Base-by-base conservation (phyloP, 2,329 filamentous ascomycete species). In the Monosporascus sp. region DNA sequence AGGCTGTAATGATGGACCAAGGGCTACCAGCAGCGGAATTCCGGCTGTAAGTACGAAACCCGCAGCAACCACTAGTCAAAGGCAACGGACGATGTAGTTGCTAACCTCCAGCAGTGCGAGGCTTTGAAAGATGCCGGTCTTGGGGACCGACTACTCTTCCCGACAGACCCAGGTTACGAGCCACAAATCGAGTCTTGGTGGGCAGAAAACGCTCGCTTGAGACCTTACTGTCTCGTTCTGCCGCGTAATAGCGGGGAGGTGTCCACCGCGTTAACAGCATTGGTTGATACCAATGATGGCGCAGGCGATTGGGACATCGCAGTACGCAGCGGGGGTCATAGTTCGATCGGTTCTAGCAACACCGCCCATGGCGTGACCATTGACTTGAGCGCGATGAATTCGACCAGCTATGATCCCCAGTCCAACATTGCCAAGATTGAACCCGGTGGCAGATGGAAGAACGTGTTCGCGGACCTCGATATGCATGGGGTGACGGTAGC, bases 321-420 rank as follows among this genome's bases (percentile, higher is more conserved):
- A 2, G 68, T 77, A n/a, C 72, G 74, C 40, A 74, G 76, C 55
- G 78, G 78, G 28, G 78, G 78, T 0, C 78, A 81, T 62, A 70
- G 72, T 38, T 66, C 70, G 2, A 71, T 72, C 0, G 73, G 72
- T 15, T 66, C 70, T 4, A 75, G 74, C 15, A 80, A 71, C 53
- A 74, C 72, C 49, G 63, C 68, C 14, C 69, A 66, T 3, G 75
- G 74, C 3, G 63, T 78, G n/a, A 71, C 71, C 2, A 72, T 80
- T 52, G 74, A 78, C 52, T 53, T 80, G 38, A 67, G 65, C 28
- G 58, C 61, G 15, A 56, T 78, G 48, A 68, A 74, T 37, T 54
- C 63, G 26, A 59, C 72, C 3, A 59, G 53, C 1, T 63, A 72
- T 37, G 62, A 68, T 26, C 50, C 58, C 1, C 59, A 68, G 31